Base-by-base conservation (phyloP, 768 basidiomycete genomes). In the Coprinopsis sp. region DNA sequence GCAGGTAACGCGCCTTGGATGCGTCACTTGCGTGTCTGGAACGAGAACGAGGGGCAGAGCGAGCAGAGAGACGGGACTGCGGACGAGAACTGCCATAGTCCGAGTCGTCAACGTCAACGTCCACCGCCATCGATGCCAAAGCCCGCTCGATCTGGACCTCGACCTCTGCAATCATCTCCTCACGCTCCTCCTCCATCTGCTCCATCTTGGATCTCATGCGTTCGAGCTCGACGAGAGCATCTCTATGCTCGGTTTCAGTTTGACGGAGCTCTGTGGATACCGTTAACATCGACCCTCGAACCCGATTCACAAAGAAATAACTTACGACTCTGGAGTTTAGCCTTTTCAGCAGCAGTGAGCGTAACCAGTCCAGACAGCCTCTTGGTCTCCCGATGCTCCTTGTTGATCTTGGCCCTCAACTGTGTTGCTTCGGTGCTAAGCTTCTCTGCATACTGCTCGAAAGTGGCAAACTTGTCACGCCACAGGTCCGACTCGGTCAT, bases 361-460 rank as follows among this genome's bases (percentile, higher is more conserved):
- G 81, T 82, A 43, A 91, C 80, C 25, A 89, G 72, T 43, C 87
- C 85, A 53, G 87, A 85, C 50, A 96, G 65, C 42, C 93, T 71
- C 67, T 84, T 90, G 23, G 90, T 89, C 68, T 95, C 92, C 49
- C 82, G 73, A 61, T 91, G 88, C 65, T 95, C 92, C 67, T 85
- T 87, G 63, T 89, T 90, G 61, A 95, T 92, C 71, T 91, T 93
- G 23, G 78, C 64, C 53, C 91, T 76, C 54, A 96, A 70, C 48
- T 95, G 90, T 25, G 78, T 80, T 29, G 92, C 91, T 65, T 96
- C 93, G 14, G 73, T 75, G 55, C 87, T 90, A 24, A 96, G 75
- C 58, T 87, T 86, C 70, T 94, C 92, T 6, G 93, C 92, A 60
- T 94, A 93, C 63, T 86, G 84, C 63, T 96, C 93, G 54, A 96